Evolutionary conservation across 768 basidiomycete genomes (phyloP).

Genomic region (Suillus spraguei): DNA sequence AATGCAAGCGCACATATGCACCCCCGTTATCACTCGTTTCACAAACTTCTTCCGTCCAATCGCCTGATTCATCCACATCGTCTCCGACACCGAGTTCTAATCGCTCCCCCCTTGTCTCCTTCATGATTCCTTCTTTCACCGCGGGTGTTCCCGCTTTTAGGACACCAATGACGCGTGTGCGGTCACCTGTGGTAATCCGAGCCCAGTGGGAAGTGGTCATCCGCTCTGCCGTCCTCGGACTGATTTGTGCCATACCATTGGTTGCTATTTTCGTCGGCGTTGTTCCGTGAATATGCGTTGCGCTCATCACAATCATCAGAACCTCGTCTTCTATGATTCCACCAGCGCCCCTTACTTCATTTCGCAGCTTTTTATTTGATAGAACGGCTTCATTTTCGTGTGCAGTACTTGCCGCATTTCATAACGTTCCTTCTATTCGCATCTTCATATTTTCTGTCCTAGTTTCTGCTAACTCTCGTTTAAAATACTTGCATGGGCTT

Average conservation of each 20-base stretch:
- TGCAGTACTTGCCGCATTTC: not conserved
- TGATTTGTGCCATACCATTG: conserved; percentile 37
- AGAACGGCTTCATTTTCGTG: no score
- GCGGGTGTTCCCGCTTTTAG: conserved; percentile 68
- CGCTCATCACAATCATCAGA: conserved; percentile 2
- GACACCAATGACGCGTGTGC: conserved; percentile 65
- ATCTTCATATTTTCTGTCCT: not conserved
- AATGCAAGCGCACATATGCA: conserved; percentile 23
- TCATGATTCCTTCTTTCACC: conserved; percentile 33
- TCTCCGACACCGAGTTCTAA: conserved; percentile 9
- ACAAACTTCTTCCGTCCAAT: conserved; percentile 1
- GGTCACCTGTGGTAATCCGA: conserved; percentile 71
- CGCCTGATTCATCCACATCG: not conserved
- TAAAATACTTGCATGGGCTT: not conserved
- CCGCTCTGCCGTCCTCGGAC: conserved; percentile 52
- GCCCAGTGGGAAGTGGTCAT: conserved; percentile 87
- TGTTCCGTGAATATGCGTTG: conserved; percentile 22
- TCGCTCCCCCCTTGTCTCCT: conserved; percentile 4
- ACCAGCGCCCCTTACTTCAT: not conserved
- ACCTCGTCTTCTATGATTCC: not conserved
- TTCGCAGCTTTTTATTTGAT: not conserved
- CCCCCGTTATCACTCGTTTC: conserved; percentile 8
- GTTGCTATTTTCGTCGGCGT: conserved; percentile 37
- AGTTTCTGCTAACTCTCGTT: not conserved
- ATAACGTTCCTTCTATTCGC: not conserved